phyloP scores from a whole-genome alignment of 106 monocot species.

The Dendrobium catenatum region DNA sequence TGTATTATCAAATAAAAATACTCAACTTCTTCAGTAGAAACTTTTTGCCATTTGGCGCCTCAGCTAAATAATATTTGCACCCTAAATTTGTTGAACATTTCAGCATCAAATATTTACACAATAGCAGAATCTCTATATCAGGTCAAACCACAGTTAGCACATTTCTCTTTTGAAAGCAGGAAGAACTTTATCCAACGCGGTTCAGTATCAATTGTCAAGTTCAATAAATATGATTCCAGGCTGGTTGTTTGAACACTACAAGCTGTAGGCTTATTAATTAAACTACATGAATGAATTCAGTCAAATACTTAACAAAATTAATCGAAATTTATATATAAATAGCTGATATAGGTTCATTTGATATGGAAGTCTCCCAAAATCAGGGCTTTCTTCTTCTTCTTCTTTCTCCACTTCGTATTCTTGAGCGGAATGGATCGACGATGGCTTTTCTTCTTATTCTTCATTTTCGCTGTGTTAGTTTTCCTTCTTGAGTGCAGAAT shows the following conservation, averaged over 20 bases:
- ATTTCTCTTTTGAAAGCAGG: too few relatives aligned
- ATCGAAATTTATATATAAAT: background rate
- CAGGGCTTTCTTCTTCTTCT: background rate
- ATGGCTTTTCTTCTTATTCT: background rate
- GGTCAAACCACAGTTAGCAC: too few relatives aligned
- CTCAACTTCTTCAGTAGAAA: too few relatives aligned
- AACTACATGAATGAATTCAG: background rate
- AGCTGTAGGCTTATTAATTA: background rate
- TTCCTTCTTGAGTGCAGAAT: background rate
- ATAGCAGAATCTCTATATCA: too few relatives aligned
- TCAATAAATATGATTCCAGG: too few relatives aligned
- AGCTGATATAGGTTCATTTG: background rate
- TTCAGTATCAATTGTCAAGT: too few relatives aligned
- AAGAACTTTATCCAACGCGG: too few relatives aligned
- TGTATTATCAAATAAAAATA: too few relatives aligned
- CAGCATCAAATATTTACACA: too few relatives aligned
- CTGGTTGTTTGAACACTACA: background rate
- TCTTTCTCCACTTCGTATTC: background rate
- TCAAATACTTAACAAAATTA: background rate
- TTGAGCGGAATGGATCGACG: background rate
- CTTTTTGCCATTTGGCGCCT: too few relatives aligned
- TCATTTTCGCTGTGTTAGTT: background rate
- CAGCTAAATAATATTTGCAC: too few relatives aligned
- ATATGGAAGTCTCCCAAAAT: background rate
- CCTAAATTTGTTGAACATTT: too few relatives aligned